phyloP scores from a whole-genome alignment of 2,329 filamentous ascomycete genomes.

The Scopulariopsis brevicaulis region DNA sequence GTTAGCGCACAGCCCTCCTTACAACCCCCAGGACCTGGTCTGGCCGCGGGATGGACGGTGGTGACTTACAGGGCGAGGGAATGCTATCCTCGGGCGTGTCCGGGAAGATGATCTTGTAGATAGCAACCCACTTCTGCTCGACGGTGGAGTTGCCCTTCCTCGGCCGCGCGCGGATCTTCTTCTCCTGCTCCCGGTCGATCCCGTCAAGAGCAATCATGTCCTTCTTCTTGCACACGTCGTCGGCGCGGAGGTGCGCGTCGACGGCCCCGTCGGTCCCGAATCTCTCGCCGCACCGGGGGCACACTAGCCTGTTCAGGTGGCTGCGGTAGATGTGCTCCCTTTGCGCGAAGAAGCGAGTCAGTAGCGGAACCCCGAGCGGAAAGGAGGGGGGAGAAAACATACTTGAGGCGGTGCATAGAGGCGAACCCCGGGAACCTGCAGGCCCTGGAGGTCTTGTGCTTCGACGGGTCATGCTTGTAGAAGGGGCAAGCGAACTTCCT shows the following conservation, averaged over 20 bases:
- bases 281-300: not conserved
- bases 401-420: conserved; percentile 13
- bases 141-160: not conserved
- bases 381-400: conserved; percentile 1
- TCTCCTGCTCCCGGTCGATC: not conserved
- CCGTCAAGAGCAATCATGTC: not conserved
- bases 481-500: conserved; percentile 22
- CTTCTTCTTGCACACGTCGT: not conserved
- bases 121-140: conserved; percentile 1
- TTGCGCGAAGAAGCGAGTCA: not conserved
- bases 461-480: conserved; percentile 19
- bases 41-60: not conserved
- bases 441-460: conserved; percentile 11
- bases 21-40: not conserved
- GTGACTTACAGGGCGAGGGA: conserved; percentile 2
- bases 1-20: not conserved
- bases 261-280: not conserved
- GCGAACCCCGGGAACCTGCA: conserved; percentile 14
- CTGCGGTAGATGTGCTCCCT: conserved; percentile 3
- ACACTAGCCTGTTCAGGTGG: conserved; percentile 1
- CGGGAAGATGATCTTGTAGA: conserved; percentile 4
- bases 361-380: not conserved
- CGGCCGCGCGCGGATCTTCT: not conserved
- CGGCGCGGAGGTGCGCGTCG: not conserved
- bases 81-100: not conserved